These are phyloP conservation scores for Ogataea wickerhamii DNA, from an alignment of 805 yeast species.

Conservation along the genomic window DNA sequence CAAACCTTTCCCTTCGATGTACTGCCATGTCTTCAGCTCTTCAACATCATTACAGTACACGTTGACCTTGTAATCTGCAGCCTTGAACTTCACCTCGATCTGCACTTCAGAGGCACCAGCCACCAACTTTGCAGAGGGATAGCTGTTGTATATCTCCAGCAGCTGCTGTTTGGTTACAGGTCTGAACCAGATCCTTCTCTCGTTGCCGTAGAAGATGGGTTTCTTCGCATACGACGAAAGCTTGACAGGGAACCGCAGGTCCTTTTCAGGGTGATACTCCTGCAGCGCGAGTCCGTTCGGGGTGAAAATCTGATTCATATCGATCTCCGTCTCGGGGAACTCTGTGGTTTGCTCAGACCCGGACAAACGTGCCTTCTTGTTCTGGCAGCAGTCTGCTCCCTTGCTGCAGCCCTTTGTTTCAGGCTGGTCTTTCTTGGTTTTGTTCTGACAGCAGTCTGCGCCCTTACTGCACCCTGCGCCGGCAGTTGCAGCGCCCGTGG, in stretches of 20 bases:
- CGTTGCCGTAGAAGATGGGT: slow-evolving; percentile 37
- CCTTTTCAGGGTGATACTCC: slow-evolving; percentile 36
- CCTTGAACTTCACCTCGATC: slow-evolving; percentile 43
- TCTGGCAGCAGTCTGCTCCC: slow-evolving; percentile 23
- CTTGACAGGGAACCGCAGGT: slow-evolving; percentile 39
- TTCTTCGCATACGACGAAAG: slow-evolving; percentile 25
- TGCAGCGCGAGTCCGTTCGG: slow-evolving; percentile 41
- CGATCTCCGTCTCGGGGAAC: slow-evolving; percentile 30
- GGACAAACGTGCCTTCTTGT: slow-evolving; percentile 3
- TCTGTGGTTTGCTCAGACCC: slow-evolving; percentile 15
- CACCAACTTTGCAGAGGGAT: slow-evolving; percentile 39
- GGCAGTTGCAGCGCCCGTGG: slow-evolving; percentile 8
- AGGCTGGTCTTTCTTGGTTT: slow-evolving; percentile 13
- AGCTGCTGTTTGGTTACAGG: slow-evolving; percentile 40
- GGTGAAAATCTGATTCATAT: slow-evolving; percentile 32
- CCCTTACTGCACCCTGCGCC: slow-evolving; percentile 29
- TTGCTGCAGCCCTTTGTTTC: slow-evolving; percentile 13
- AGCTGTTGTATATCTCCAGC: slow-evolving; percentile 30
- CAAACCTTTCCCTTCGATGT: slow-evolving; percentile 40
- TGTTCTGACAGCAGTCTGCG: slow-evolving; percentile 35
- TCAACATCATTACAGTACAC: slow-evolving; percentile 42
- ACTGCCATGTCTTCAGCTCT: slow-evolving; percentile 36
- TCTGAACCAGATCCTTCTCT: slow-evolving; percentile 41
- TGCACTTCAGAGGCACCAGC: slow-evolving; percentile 49
- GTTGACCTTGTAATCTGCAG: slow-evolving; percentile 37